These are phyloP conservation scores for Cutaneotrichosporon cutaneum DNA, from an alignment of 1,284 basidiomycete species.

Conservation along the genomic window DNA sequence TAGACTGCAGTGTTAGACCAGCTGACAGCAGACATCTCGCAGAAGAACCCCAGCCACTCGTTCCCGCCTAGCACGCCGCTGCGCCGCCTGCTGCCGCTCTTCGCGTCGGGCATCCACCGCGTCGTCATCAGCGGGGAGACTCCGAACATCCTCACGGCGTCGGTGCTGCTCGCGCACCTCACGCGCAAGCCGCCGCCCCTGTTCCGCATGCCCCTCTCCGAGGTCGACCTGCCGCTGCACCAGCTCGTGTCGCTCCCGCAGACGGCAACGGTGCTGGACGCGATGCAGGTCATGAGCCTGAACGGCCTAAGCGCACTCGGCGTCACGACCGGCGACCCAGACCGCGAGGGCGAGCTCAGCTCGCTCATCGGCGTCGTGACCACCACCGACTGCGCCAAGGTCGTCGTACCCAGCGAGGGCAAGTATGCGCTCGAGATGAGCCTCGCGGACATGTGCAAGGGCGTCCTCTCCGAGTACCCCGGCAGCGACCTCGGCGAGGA, in stretches of 20 bases:
- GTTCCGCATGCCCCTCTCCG: conserved; percentile 26
- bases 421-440: conserved; percentile 39
- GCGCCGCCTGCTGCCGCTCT: conserved; percentile 34
- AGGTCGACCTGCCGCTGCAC: conserved; percentile 32
- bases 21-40: conserved; percentile 35
- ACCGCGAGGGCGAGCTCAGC: conserved; percentile 17
- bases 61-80: conserved; percentile 29
- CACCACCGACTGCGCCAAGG: conserved; percentile 31
- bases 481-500: conserved; percentile 41
- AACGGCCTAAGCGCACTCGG: conserved; percentile 39
- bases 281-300: conserved; percentile 45
- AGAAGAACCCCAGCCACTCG: conserved; percentile 38
- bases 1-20: neutral
- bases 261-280: conserved; percentile 38
- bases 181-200: conserved; percentile 29
- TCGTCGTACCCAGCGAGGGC: conserved; percentile 42
- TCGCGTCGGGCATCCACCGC: conserved; percentile 41
- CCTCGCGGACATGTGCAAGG: conserved; percentile 36
- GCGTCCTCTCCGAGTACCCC: conserved; percentile 30
- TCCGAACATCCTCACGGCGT: conserved; percentile 30
- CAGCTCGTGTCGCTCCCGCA: conserved; percentile 37
- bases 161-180: conserved; percentile 33
- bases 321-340: conserved; percentile 28
- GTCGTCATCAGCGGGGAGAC: conserved; percentile 28
- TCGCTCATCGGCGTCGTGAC: conserved; percentile 37